Base-by-base conservation (phyloP, 2,329 filamentous ascomycete species). In the Pezicula rhizophila region DNA sequence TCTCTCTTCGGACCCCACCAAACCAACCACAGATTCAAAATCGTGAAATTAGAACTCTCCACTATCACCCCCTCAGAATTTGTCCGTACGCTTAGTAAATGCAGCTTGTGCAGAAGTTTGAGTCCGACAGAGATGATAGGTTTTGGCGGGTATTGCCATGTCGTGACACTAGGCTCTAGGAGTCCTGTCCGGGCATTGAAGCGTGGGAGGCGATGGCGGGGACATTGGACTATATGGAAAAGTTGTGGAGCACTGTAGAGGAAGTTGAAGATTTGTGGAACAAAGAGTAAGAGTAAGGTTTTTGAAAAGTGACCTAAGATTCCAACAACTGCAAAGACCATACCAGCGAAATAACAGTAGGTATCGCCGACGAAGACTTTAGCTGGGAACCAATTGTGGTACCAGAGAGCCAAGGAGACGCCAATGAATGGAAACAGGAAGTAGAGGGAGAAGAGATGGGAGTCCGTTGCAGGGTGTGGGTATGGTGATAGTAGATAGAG, bases 331-430 rank as follows among this genome's bases (percentile, higher is more conserved):
- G 92, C 93, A 66, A 99, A 99, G 35, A 97, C 88, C 90, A 99
- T 99, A 57, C 93, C 93, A 1, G 93, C 93, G 68, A 99, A 96
- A 72, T 99, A 99, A 77, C 93, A 99, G 77, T 97, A 99, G 4
- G 93, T 99, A 69, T 99, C 93, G 48, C 93, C 93, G 8, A 97
- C 92, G 63, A 99, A 99, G 8, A 97, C 93, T 60, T 83, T 84
- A 20, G 92, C 89, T 0, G 93, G 93, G 65, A 90, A 99, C 88
- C 90, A 95, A 69, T 99, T 99, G 73, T 99, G 91, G 65, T 72
- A 81, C 63, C 93, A 79, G 14, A 99, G 77, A 8, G 93, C 93
- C 45, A 87, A 69, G 7, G 90, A 96, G 47, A 96, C 93, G 44
- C 90, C 93, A 52, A 97, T 79, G 74, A 97, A 97, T 14, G 93